Evolutionary conservation across 2,329 filamentous ascomycete genomes (phyloP).

Genomic region (Paramyrothecium roridum): DNA sequence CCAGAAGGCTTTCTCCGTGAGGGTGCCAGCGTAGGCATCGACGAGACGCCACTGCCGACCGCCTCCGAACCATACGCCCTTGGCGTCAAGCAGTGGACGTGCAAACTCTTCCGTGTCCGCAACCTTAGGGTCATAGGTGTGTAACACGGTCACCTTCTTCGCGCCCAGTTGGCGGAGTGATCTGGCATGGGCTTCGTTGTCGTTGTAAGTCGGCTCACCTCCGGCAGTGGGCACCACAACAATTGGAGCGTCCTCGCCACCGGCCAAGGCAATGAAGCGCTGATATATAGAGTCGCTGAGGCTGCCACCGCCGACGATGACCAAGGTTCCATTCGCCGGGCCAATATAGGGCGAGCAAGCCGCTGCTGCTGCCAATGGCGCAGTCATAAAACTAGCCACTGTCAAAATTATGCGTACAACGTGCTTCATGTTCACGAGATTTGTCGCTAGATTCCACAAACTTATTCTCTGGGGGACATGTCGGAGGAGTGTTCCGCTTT

Average conservation of each 20-base stretch:
- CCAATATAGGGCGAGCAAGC: neutral
- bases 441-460: neutral
- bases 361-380: neutral
- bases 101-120: slow-evolving; percentile 1
- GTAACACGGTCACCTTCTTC: neutral
- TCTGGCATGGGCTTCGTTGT: neutral
- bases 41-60: slow-evolving; percentile 2
- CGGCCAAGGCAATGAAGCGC: neutral
- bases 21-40: slow-evolving; percentile 1
- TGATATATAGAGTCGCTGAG: slow-evolving; percentile 2
- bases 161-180: neutral
- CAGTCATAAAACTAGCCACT: neutral
- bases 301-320: slow-evolving; percentile 1
- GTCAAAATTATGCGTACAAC: neutral
- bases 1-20: neutral
- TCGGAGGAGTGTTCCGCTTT: no score
- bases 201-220: neutral
- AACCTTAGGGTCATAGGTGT: neutral
- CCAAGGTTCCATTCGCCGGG: neutral
- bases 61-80: neutral
- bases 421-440: neutral
- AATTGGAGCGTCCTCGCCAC: neutral
- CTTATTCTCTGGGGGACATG: no score
- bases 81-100: neutral
- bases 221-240: neutral